Conservation (phyloP, 495 filamentous ascomycete species). For the Elasticomyces elasticus region DNA sequence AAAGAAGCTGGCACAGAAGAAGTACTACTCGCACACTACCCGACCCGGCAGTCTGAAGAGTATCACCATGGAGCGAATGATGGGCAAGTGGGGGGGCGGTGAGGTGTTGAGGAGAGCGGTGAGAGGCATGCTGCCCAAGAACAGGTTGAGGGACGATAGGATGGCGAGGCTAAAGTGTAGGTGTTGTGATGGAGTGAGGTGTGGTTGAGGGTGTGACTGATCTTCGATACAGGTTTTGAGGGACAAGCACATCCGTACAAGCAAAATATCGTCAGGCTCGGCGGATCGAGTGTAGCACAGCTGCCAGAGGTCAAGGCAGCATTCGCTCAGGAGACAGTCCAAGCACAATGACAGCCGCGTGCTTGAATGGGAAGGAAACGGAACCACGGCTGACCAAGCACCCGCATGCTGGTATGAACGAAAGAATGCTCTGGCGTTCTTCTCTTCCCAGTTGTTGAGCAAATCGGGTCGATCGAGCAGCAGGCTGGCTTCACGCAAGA, state of each 20-base stretch:
- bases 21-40: constrained; percentile 88
- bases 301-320: constrained; percentile 39
- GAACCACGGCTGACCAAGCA: neutral
- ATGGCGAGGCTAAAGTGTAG: constrained; percentile 79
- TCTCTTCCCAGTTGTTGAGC: too few relatives aligned
- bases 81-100: constrained; percentile 85
- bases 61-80: constrained; percentile 90
- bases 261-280: constrained; percentile 68
- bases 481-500: too few relatives aligned
- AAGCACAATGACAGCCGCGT: neutral
- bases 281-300: constrained; percentile 23
- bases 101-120: constrained; percentile 90
- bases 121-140: constrained; percentile 96
- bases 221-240: constrained; percentile 60
- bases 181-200: constrained; percentile 25
- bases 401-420: neutral
- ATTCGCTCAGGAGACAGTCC: constrained; percentile 6
- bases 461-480: too few relatives aligned
- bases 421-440: neutral
- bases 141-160: constrained; percentile 73
- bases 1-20: constrained; percentile 85
- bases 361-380: too few relatives aligned
- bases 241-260: constrained; percentile 84
- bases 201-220: neutral
- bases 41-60: constrained; percentile 74